Conservation (phyloP, 2,329 filamentous ascomycete genomes). For the Ophiostoma perfectum region DNA sequence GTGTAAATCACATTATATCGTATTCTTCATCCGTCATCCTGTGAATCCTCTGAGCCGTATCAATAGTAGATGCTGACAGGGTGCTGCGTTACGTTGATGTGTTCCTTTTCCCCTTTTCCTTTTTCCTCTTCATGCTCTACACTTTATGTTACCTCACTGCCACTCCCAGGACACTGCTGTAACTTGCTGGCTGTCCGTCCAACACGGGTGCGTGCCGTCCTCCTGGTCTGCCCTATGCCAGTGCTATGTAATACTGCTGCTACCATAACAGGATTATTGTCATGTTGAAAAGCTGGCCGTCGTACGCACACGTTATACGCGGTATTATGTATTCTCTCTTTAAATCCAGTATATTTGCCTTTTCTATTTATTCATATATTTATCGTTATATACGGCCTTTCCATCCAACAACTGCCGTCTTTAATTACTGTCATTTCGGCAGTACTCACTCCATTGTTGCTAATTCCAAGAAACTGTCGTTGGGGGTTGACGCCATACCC, state of each 20-base stretch:
- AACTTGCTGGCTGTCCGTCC: background rate
- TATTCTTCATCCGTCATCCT: background rate
- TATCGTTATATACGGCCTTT: no score
- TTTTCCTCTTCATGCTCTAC: background rate
- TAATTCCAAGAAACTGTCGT: conserved; percentile 1
- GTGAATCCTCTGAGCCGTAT: background rate
- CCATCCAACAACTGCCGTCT: no score
- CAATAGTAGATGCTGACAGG: no score
- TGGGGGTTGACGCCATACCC: conserved; percentile 9
- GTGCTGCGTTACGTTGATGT: background rate
- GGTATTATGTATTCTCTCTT: no score
- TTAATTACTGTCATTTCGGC: no score
- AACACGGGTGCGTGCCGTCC: conserved; percentile 1
- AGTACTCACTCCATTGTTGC: no score
- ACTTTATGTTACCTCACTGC: background rate
- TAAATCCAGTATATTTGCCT: background rate
- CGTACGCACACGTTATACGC: no score
- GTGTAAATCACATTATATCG: background rate
- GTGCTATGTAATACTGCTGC: background rate
- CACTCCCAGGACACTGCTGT: background rate
- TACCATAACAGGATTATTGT: background rate
- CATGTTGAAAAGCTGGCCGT: no score
- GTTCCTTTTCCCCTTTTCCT: background rate
- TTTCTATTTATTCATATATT: no score
- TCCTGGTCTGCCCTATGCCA: background rate